Conservation (phyloP, 805 yeast species). For the Teunomyces pallodes region DNA sequence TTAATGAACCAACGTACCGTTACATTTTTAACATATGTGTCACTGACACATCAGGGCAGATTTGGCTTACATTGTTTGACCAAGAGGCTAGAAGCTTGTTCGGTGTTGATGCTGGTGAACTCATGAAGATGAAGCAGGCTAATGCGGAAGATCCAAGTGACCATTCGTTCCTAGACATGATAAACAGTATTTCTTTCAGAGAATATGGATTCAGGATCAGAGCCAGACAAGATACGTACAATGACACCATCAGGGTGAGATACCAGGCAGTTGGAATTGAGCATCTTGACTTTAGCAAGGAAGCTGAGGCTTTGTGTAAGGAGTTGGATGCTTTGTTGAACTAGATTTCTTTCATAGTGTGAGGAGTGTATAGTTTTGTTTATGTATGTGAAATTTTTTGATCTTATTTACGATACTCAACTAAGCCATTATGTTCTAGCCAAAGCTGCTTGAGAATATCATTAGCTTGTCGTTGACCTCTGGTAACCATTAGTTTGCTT, state of each 20-base stretch:
- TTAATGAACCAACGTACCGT: slow-evolving; percentile 70
- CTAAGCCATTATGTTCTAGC: slow-evolving; percentile 57
- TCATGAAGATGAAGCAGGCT: slow-evolving; percentile 38
- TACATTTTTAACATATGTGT: slow-evolving; percentile 74
- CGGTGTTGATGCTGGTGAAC: slow-evolving; percentile 63
- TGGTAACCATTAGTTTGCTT: slow-evolving; percentile 56
- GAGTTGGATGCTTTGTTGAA: slow-evolving; percentile 36
- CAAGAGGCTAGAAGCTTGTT: slow-evolving; percentile 72
- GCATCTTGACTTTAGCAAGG: slow-evolving; percentile 54
- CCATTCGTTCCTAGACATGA: slow-evolving; percentile 40
- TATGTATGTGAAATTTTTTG: background rate
- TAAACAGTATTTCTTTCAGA: slow-evolving; percentile 55
- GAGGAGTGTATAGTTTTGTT: background rate
- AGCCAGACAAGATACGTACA: slow-evolving; percentile 81
- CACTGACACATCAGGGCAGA: slow-evolving; percentile 77
- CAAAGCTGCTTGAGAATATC: slow-evolving; percentile 62
- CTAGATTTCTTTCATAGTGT: slow-evolving; percentile 9
- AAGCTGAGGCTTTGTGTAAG: slow-evolving; percentile 56
- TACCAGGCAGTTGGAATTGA: slow-evolving; percentile 60
- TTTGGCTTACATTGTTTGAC: slow-evolving; percentile 87
- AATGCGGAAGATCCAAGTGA: slow-evolving; percentile 33
- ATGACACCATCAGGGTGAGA: slow-evolving; percentile 73
- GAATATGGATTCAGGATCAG: slow-evolving; percentile 74
- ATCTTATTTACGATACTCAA: slow-evolving; percentile 31
- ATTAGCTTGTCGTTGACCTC: slow-evolving; percentile 64